Conservation (phyloP, 225 moss, liverwort and hornwort genomes). For the Marchantia polymorpha region DNA sequence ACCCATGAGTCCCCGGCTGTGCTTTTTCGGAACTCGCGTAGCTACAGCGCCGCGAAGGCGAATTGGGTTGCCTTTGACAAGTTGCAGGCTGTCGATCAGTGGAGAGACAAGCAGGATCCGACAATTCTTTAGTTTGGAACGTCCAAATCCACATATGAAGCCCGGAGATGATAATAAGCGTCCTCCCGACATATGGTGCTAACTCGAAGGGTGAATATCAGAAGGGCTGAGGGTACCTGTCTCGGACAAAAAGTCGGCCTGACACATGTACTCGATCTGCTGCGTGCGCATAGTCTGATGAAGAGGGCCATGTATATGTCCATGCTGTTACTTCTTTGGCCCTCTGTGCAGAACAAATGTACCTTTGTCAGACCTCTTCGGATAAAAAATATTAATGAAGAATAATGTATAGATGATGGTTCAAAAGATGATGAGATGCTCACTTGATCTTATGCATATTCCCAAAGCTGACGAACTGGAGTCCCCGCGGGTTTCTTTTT, state of each 20-base stretch:
- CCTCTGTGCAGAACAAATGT: background rate
- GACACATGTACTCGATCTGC: too few relatives aligned
- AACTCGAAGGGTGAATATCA: background rate
- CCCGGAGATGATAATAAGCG: background rate
- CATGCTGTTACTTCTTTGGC: too few relatives aligned
- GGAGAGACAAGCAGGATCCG: too few relatives aligned
- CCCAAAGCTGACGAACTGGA: conserved; percentile 28
- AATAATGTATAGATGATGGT: background rate
- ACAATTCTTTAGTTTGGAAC: too few relatives aligned
- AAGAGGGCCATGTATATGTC: too few relatives aligned
- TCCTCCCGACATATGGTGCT: background rate
- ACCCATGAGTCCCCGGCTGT: conserved; percentile 42
- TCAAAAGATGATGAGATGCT: background rate
- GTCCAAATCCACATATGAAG: too few relatives aligned
- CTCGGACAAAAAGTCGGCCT: too few relatives aligned
- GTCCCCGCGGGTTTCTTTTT: conserved; percentile 39
- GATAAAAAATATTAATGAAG: background rate
- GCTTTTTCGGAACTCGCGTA: background rate
- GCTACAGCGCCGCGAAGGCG: background rate
- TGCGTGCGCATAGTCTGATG: too few relatives aligned
- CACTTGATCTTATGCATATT: conserved; percentile 45
- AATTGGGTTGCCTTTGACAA: too few relatives aligned
- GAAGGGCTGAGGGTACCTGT: too few relatives aligned
- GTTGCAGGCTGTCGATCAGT: background rate
- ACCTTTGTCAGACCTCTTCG: background rate